A percentile compares a stretch with the other conserved stretches of the same genome.
These are phyloP conservation scores for Lachancea meyersii DNA, from an alignment of 805 yeast species.

Conservation along the genomic window DNA sequence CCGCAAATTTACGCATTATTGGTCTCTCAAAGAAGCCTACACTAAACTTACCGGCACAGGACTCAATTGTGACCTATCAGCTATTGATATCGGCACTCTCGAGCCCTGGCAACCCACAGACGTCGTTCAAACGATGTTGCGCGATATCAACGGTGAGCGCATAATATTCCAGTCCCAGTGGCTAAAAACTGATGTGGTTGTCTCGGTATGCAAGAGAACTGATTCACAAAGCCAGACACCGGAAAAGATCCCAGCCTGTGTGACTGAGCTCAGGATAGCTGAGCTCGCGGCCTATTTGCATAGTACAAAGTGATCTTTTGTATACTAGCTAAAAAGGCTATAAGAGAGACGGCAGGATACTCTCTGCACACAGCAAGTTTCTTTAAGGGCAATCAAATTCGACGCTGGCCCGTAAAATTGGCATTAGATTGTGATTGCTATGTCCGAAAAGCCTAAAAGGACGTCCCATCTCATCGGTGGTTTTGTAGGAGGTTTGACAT, in stretches of 20 bases:
- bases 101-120: neutral
- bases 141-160: conserved; percentile 9
- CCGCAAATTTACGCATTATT: conserved; percentile 44
- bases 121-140: neutral
- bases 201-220: conserved; percentile 11
- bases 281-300: conserved; percentile 1
- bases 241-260: neutral
- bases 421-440: too few relatives aligned
- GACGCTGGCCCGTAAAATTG: too few relatives aligned
- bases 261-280: conserved; percentile 6
- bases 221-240: neutral
- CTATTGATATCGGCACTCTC: conserved; percentile 27
- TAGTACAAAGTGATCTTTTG: conserved; percentile 8
- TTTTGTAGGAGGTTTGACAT: conserved; percentile 74
- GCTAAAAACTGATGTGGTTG: conserved; percentile 17
- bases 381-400: too few relatives aligned
- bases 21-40: conserved; percentile 80
- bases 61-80: conserved; percentile 32
- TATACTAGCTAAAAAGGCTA: neutral
- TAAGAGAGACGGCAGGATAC: too few relatives aligned
- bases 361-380: too few relatives aligned
- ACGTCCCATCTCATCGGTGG: conserved; percentile 67
- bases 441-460: conserved; percentile 16
- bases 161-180: conserved; percentile 22
- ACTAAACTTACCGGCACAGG: conserved; percentile 66